Evolutionary conservation across 768 basidiomycete species (phyloP), one percentile per base, ranked within the genome.

Genomic region (Leccinum barrowsii): DNA sequence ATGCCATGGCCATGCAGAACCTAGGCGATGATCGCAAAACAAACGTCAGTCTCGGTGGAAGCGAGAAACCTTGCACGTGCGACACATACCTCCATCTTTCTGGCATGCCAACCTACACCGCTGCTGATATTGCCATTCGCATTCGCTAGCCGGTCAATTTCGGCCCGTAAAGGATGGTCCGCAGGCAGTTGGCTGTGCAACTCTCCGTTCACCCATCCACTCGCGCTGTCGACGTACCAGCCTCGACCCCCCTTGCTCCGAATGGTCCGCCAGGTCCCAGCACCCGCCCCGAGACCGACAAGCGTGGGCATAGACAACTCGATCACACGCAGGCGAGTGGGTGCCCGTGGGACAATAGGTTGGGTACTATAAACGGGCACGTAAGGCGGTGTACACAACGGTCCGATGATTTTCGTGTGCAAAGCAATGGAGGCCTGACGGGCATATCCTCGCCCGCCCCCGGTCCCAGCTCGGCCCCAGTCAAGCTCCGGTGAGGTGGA

Each of bases 151-250:
- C 82, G 79, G 62, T 85, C 82, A 69, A 96, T 77, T 68, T 90
- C 89, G 26, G 73, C 69, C 52, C 94, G 77, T 72, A 89, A 82
- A 2, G 87, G 85, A 71, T 96, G 89, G 4, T 76, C 77, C 15
- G 70, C 67, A 5, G 77, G 72, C 8, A 94, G 73, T 64, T 87
- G 85, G 37, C 91, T 75, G 65, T 75, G 75, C 57, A 92, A 76
- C 50, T 76, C 77, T 55, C 81, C 80, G 48, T 76, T 76, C 51
- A 69, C 60, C 94, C 94, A 97, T 3, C 87, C 90, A 59, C 85
- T 86, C 22, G 90, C 90, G 0, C 87, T 83, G 71, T 98, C 90
- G 52, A 95, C 92, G 67, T 93, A 97, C 94, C 95, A 98, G 4
- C 93, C 94, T 22, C 96, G 76, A 1, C 93, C 89, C 7, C 96